Percentiles rank a stretch among this genome's conserved stretches.
Evolutionary conservation across 352 stramenopile species (phyloP).

Genomic region (Peronospora belbahrii): DNA sequence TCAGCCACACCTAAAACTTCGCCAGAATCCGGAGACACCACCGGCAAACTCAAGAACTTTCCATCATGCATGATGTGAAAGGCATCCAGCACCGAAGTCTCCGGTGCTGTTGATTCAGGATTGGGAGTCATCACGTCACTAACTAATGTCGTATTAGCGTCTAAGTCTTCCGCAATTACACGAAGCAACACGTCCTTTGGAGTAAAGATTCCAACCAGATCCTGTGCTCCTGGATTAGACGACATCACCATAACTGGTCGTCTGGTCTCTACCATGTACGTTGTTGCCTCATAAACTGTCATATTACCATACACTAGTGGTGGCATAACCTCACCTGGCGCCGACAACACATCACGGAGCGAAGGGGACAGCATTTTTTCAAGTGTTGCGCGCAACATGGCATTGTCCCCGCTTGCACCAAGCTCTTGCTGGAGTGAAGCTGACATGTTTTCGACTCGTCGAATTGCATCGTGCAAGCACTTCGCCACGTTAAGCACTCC

Average conservation of each 20-base stretch:
- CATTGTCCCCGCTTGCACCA: slow-evolving; percentile 45
- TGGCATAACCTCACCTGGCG: slow-evolving; percentile 53
- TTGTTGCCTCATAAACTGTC: slow-evolving; percentile 60
- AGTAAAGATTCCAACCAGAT: slow-evolving; percentile 95
- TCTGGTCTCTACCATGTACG: slow-evolving; percentile 69
- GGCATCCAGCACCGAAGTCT: slow-evolving; percentile 93
- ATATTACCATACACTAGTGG: slow-evolving; percentile 68
- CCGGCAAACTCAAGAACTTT: slow-evolving; percentile 94
- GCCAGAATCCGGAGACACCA: slow-evolving; percentile 74
- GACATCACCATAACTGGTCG: slow-evolving; percentile 73
- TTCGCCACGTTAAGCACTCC: slow-evolving; percentile 97
- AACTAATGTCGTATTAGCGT: slow-evolving; percentile 85
- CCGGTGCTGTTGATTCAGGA: slow-evolving; percentile 88
- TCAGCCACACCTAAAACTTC: slow-evolving; percentile 78
- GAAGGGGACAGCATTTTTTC: slow-evolving; percentile 85
- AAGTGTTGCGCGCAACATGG: slow-evolving; percentile 69
- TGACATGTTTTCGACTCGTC: slow-evolving; percentile 90
- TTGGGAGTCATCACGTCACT: slow-evolving; percentile 93
- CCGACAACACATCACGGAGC: slow-evolving; percentile 62
- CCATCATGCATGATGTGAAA: slow-evolving; percentile 98
- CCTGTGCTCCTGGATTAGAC: slow-evolving; percentile 35
- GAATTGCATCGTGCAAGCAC: slow-evolving; percentile 97
- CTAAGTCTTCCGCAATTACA: slow-evolving; percentile 89
- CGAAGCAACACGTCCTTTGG: slow-evolving; percentile 96
- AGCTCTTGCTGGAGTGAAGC: slow-evolving; percentile 74